Percentiles rank a stretch among this genome's conserved stretches.
These are phyloP conservation scores for Pichia manshurica DNA, from an alignment of 805 yeast species.

Conservation along the genomic window DNA sequence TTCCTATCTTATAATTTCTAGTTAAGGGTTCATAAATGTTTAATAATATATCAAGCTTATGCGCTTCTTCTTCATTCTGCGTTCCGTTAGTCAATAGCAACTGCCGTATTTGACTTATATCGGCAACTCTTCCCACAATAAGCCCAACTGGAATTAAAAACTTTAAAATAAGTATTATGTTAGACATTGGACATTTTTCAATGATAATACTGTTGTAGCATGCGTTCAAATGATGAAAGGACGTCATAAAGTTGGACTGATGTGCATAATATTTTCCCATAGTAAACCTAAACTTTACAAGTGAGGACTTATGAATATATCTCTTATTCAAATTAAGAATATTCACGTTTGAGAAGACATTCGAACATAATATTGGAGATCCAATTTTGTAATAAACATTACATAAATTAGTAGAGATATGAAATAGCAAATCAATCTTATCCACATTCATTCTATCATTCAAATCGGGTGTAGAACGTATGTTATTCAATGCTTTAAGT, in stretches of 20 bases:
- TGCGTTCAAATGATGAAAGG: conserved; percentile 46
- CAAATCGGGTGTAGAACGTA: conserved; percentile 41
- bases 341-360: conserved; percentile 56
- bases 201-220: conserved; percentile 32
- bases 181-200: conserved; percentile 11
- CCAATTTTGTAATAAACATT: conserved; percentile 46
- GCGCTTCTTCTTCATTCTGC: background rate
- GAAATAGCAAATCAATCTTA: conserved; percentile 44
- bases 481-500: conserved; percentile 43
- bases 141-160: conserved; percentile 48
- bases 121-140: conserved; percentile 46
- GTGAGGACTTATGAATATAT: conserved; percentile 39
- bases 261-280: conserved; percentile 49
- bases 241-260: conserved; percentile 43
- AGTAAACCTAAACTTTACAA: conserved; percentile 47
- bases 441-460: conserved; percentile 27
- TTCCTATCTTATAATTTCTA: conserved; percentile 36
- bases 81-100: background rate
- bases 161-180: conserved; percentile 32
- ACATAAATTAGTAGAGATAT: conserved; percentile 45
- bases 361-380: conserved; percentile 54
- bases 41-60: conserved; percentile 15
- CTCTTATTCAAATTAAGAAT: conserved; percentile 40
- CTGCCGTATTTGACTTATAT: conserved; percentile 24
- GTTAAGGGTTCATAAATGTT: conserved; percentile 36